Percentiles rank a stretch among this genome's conserved stretches.
Conservation (phyloP, 2,329 filamentous ascomycete species). For the Fusarium armeniacum region DNA sequence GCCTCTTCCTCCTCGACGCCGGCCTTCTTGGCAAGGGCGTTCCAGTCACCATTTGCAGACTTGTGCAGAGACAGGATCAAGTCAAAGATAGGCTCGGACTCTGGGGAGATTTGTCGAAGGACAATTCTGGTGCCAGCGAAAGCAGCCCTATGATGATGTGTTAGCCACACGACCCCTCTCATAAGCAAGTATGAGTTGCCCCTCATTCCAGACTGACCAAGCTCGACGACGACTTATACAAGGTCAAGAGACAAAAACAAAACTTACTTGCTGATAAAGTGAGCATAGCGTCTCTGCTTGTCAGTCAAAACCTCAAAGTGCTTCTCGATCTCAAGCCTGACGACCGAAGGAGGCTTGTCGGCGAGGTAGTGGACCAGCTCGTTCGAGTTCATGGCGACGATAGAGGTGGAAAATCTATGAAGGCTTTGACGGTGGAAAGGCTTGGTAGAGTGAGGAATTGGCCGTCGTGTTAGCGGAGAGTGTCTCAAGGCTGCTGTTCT, state of each 20-base stretch:
- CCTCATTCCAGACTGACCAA: slow-evolving; percentile 13
- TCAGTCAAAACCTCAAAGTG: slow-evolving; percentile 86
- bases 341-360: slow-evolving; percentile 89
- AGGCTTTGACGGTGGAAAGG: slow-evolving; percentile 42
- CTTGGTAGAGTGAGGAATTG: slow-evolving; percentile 45
- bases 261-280: slow-evolving; percentile 85
- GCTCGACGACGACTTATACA: slow-evolving; percentile 6
- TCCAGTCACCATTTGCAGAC: slow-evolving; percentile 78
- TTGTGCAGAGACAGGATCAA: slow-evolving; percentile 81
- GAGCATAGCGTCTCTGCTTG: slow-evolving; percentile 89
- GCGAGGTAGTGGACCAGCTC: slow-evolving; percentile 85
- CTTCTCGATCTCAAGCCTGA: slow-evolving; percentile 89
- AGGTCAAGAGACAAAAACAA: neutral
- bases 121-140: slow-evolving; percentile 83
- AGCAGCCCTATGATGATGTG: slow-evolving; percentile 69
- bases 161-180: slow-evolving; percentile 25
- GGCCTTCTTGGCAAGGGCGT: slow-evolving; percentile 73
- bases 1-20: slow-evolving; percentile 74
- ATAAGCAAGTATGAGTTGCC: slow-evolving; percentile 26
- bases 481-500: slow-evolving; percentile 51
- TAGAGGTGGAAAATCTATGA: slow-evolving; percentile 53
- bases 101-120: slow-evolving; percentile 84
- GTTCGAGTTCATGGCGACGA: slow-evolving; percentile 67
- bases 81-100: slow-evolving; percentile 85
- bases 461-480: slow-evolving; percentile 41